These are phyloP conservation scores for Myochromella boudieri DNA, from an alignment of 768 basidiomycete species.

Conservation along the genomic window DNA sequence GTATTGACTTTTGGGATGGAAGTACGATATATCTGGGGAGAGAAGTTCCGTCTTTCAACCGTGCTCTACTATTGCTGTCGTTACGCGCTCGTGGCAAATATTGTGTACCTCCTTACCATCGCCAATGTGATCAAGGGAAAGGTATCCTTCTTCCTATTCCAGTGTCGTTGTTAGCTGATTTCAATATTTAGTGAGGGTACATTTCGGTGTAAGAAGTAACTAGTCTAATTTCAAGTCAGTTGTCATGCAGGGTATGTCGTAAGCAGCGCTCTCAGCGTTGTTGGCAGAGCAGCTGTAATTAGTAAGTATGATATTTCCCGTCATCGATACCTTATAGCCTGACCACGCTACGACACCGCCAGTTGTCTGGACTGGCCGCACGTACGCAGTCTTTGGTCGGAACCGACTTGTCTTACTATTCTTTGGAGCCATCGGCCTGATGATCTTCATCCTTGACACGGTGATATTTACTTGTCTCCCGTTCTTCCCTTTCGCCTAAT, in stretches of 20 bases:
- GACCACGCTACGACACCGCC: neutral
- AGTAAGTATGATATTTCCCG: conserved; percentile 15
- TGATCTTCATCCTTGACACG: conserved; percentile 24
- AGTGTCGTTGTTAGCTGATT: neutral
- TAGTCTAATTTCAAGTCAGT: conserved; percentile 9
- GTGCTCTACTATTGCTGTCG: conserved; percentile 18
- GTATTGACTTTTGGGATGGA: conserved; percentile 25
- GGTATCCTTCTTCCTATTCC: neutral
- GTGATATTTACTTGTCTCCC: conserved; percentile 16
- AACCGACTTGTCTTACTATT: conserved; percentile 20
- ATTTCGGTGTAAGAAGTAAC: no score
- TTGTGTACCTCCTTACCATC: conserved; percentile 25
- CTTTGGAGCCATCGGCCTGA: conserved; percentile 21
- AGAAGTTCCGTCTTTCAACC: conserved; percentile 23
- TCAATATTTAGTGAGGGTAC: no score
- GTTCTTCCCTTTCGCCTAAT: no score
- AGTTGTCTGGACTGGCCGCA: conserved; percentile 20
- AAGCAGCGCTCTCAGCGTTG: conserved; percentile 26
- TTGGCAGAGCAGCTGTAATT: conserved; percentile 27
- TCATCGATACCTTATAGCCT: neutral
- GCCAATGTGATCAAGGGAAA: conserved; percentile 17
- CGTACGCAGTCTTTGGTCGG: conserved; percentile 25
- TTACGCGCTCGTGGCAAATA: conserved; percentile 17
- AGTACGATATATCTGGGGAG: conserved; percentile 24
- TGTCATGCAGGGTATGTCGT: conserved; percentile 27